These are phyloP conservation scores for Huntiella bhutanensis DNA, from an alignment of 2,329 filamentous ascomycete species.

Conservation along the genomic window DNA sequence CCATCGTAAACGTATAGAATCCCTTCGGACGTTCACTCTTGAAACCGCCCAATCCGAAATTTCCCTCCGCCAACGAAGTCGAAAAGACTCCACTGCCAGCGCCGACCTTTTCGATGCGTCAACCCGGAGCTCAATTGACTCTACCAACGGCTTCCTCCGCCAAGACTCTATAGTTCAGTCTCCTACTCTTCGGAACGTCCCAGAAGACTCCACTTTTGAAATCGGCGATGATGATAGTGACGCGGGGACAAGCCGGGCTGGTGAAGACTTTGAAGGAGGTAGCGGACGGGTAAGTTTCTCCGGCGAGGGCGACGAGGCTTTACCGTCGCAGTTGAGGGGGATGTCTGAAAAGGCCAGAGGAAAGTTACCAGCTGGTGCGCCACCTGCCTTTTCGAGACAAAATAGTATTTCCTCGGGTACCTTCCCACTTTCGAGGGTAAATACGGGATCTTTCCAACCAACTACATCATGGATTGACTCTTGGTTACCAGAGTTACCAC, in stretches of 20 bases:
- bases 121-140: slow-evolving; percentile 46
- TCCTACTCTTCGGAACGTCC: slow-evolving; percentile 44
- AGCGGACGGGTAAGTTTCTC: slow-evolving; percentile 44
- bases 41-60: slow-evolving; percentile 87
- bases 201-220: slow-evolving; percentile 61
- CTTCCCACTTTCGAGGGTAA: slow-evolving; percentile 14
- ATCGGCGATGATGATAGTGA: slow-evolving; percentile 69
- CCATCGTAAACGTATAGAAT: slow-evolving; percentile 68
- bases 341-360: slow-evolving; percentile 97
- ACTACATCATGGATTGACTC: slow-evolving; percentile 74
- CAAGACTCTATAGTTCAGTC: slow-evolving; percentile 25
- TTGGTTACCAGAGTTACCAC: slow-evolving; percentile 79
- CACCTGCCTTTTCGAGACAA: slow-evolving; percentile 64
- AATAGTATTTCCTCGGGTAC: slow-evolving; percentile 68
- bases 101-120: slow-evolving; percentile 32
- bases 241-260: slow-evolving; percentile 32
- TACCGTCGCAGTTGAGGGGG: slow-evolving; percentile 65
- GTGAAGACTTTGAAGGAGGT: slow-evolving; percentile 20
- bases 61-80: slow-evolving; percentile 53
- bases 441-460: slow-evolving; percentile 48
- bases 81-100: slow-evolving; percentile 40
- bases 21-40: slow-evolving; percentile 68
- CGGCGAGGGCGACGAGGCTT: slow-evolving; percentile 53
- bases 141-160: slow-evolving; percentile 41
- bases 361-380: slow-evolving; percentile 71